Conservation (phyloP, 2,329 filamentous ascomycete genomes). For the Chrysoporthe cubensis region DNA sequence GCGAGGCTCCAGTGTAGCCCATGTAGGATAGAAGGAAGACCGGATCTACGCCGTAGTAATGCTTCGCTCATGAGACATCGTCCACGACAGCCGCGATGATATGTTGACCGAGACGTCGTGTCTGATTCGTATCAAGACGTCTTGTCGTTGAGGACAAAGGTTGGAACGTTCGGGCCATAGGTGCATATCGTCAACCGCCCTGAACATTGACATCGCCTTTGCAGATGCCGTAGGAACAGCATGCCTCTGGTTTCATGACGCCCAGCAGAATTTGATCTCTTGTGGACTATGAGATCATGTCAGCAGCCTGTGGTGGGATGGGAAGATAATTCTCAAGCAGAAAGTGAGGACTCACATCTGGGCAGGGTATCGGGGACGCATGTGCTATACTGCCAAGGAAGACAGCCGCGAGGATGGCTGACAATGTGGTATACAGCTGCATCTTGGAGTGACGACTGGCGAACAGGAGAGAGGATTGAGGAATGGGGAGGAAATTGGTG, state of each 20-base stretch:
- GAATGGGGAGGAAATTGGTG: background rate
- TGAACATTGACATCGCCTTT: constrained; percentile 28
- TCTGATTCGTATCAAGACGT: background rate
- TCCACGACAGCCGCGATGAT: background rate
- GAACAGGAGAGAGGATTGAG: background rate
- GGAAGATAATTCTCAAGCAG: background rate
- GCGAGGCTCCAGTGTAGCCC: background rate
- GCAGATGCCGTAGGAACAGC: constrained; percentile 29
- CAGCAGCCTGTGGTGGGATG: background rate
- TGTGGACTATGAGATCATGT: constrained; percentile 13
- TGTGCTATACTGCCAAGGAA: constrained; percentile 24
- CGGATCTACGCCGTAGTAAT: background rate
- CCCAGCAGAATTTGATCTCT: constrained; percentile 28
- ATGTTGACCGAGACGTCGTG: background rate
- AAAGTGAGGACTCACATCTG: constrained; percentile 24
- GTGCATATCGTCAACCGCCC: constrained; percentile 21
- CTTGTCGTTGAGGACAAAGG: background rate
- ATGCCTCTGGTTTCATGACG: constrained; percentile 23
- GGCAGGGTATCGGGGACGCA: constrained; percentile 26
- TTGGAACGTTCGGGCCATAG: background rate
- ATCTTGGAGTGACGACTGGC: constrained; percentile 7
- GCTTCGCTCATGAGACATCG: background rate
- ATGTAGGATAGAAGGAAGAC: background rate
- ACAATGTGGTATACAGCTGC: constrained; percentile 18
- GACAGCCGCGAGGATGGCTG: constrained; percentile 20